Evolutionary conservation across 352 stramenopile species (phyloP).

Genomic region (Salisapilia sapeloensis): DNA sequence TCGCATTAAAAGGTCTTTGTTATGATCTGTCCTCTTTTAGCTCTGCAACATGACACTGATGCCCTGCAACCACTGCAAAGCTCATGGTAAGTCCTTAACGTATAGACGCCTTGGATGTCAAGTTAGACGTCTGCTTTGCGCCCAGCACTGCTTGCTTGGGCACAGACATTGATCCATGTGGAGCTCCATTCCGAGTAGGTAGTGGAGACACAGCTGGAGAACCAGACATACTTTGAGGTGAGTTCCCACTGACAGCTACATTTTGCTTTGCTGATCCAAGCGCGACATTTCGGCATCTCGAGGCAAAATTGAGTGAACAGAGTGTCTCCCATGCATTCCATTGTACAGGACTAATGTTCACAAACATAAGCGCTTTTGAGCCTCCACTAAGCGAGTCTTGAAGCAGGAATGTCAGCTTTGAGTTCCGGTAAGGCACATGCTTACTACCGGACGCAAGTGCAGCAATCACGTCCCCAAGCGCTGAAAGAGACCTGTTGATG

Average conservation of each 20-base stretch:
- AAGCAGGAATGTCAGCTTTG: constrained; percentile 86
- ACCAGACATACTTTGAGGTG: too few relatives aligned
- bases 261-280: constrained; percentile 69
- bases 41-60: too few relatives aligned
- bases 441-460: constrained; percentile 72
- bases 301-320: constrained; percentile 85
- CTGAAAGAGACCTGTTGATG: constrained; percentile 92
- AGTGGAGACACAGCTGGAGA: too few relatives aligned
- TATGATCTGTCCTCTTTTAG: too few relatives aligned
- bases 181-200: too few relatives aligned
- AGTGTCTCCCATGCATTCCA: constrained; percentile 81
- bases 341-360: constrained; percentile 78
- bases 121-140: too few relatives aligned
- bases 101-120: too few relatives aligned
- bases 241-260: constrained; percentile 3
- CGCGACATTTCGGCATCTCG: constrained; percentile 72
- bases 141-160: too few relatives aligned
- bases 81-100: too few relatives aligned
- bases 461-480: constrained; percentile 90
- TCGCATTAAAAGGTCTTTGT: too few relatives aligned
- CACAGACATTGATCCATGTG: too few relatives aligned
- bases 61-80: too few relatives aligned
- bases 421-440: constrained; percentile 93
- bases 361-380: constrained; percentile 77
- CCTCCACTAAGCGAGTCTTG: constrained; percentile 69